phyloP scores from a whole-genome alignment of 2,329 filamentous ascomycete genomes.

The Phaeoacremonium minimum region DNA sequence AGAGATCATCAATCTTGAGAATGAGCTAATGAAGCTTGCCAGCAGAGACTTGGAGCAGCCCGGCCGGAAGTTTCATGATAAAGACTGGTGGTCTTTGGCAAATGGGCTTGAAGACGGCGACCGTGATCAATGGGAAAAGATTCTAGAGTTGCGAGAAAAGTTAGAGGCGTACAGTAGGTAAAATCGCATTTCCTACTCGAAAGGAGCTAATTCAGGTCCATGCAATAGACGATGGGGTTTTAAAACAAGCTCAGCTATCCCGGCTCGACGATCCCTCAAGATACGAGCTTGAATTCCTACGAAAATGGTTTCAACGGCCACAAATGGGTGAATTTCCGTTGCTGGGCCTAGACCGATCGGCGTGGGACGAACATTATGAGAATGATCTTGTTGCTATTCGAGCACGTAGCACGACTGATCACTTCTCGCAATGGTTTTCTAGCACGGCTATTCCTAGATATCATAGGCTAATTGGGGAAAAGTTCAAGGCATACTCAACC shows the following conservation, averaged over 20 bases:
- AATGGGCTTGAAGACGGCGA: slow-evolving; percentile 7
- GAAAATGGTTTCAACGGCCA: slow-evolving; percentile 14
- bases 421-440: slow-evolving; percentile 13
- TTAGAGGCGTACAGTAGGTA: slow-evolving; percentile 16
- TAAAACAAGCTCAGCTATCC: slow-evolving; percentile 4
- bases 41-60: slow-evolving; percentile 6
- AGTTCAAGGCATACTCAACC: slow-evolving; percentile 6
- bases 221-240: slow-evolving; percentile 6
- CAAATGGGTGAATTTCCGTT: slow-evolving; percentile 15
- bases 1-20: slow-evolving; percentile 18
- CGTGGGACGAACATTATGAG: slow-evolving; percentile 11
- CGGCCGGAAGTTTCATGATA: slow-evolving; percentile 5
- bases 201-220: background rate
- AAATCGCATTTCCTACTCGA: background rate
- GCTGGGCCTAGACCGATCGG: slow-evolving; percentile 10
- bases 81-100: slow-evolving; percentile 15
- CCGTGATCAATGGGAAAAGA: slow-evolving; percentile 14
- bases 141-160: slow-evolving; percentile 11
- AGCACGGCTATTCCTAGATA: slow-evolving; percentile 11
- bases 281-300: slow-evolving; percentile 7
- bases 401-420: slow-evolving; percentile 7
- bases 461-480: slow-evolving; percentile 10
- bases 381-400: slow-evolving; percentile 17
- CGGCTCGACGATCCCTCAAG: slow-evolving; percentile 3
- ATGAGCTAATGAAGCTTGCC: slow-evolving; percentile 10